Conservation (phyloP, 1,284 basidiomycete species). For the Leccinum fuscescens region DNA sequence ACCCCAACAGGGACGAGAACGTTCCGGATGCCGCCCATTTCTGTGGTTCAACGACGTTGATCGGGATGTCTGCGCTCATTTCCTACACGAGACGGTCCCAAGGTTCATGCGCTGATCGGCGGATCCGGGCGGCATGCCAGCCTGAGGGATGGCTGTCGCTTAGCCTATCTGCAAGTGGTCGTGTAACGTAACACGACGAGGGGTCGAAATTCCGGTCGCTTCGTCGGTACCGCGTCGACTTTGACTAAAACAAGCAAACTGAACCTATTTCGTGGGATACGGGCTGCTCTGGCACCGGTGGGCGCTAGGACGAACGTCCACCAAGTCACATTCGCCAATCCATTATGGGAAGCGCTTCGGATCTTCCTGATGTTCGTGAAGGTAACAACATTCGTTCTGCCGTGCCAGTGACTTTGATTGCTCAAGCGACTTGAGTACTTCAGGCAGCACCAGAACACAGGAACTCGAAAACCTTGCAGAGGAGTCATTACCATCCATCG, state of each 20-base stretch:
- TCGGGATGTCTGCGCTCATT: slow-evolving; percentile 5
- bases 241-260: neutral
- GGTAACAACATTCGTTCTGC: neutral
- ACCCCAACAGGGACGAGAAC: neutral
- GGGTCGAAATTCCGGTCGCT: neutral
- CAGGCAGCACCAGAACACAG: neutral
- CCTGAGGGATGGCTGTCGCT: neutral
- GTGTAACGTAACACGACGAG: neutral
- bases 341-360: neutral
- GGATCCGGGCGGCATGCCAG: slow-evolving; percentile 6
- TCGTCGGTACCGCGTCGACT: neutral
- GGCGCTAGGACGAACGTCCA: slow-evolving; percentile 5
- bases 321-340: neutral
- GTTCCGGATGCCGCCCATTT: slow-evolving; percentile 16
- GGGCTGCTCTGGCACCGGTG: neutral
- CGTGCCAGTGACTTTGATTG: neutral
- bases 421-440: neutral
- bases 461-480: slow-evolving; percentile 2
- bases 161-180: neutral
- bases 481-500: slow-evolving; percentile 1
- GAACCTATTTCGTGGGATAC: neutral
- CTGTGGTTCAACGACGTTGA: slow-evolving; percentile 3
- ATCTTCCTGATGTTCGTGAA: neutral
- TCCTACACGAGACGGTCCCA: slow-evolving; percentile 8
- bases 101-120: neutral